These are phyloP conservation scores for Penicillium diatomitis DNA, from an alignment of 495 filamentous ascomycete genomes.

Conservation along the genomic window DNA sequence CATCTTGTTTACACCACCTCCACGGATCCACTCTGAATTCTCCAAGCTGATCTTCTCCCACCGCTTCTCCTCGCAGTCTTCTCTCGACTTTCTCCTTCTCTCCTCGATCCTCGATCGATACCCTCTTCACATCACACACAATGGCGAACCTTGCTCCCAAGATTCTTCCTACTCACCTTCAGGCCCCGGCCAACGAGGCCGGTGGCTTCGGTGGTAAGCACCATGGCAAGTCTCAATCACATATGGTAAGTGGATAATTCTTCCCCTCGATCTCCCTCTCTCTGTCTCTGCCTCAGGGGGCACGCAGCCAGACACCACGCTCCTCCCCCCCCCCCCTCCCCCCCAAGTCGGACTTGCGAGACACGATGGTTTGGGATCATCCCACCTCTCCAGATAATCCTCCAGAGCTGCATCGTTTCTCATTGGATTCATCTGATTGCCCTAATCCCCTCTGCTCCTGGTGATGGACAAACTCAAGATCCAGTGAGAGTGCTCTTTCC, in stretches of 20 bases:
- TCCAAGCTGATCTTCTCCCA: background rate
- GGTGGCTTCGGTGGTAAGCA: constrained; percentile 60
- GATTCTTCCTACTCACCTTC: constrained; percentile 73
- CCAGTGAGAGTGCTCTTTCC: too few species aligned
- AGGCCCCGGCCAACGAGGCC: constrained; percentile 42
- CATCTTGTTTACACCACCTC: background rate
- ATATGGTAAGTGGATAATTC: constrained; percentile 71
- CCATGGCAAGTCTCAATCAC: constrained; percentile 90
- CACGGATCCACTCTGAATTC: background rate
- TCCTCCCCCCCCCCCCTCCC: too few species aligned
- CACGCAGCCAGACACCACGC: too few species aligned
- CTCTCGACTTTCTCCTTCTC: background rate
- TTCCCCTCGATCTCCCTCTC: background rate
- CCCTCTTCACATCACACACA: constrained; percentile 19
- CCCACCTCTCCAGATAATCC: too few species aligned
- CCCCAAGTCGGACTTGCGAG: too few species aligned
- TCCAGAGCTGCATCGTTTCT: too few species aligned
- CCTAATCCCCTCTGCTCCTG: too few species aligned
- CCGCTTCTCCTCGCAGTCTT: background rate
- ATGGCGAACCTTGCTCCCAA: constrained; percentile 50
- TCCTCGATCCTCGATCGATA: constrained; percentile 2
- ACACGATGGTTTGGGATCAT: too few species aligned
- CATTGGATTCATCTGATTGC: too few species aligned
- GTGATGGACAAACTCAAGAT: too few species aligned
- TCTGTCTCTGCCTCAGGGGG: too few species aligned